These are phyloP conservation scores for Rosa chinensis DNA, from an alignment of 306 rosid species.

Conservation along the genomic window DNA sequence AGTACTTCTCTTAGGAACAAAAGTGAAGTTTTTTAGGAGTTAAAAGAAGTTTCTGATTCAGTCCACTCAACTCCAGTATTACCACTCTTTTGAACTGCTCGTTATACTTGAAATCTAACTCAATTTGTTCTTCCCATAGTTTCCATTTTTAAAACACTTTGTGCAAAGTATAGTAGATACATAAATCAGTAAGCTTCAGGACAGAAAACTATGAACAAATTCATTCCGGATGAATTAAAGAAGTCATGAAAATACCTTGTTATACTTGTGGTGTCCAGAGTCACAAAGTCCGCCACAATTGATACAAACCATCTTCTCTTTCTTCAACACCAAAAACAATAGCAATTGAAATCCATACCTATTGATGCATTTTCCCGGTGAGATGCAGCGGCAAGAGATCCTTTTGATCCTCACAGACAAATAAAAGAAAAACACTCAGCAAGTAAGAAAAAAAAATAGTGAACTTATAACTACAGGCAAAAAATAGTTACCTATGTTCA, in stretches of 20 bases:
- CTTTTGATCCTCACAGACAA: too few species aligned
- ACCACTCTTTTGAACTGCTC: constrained; percentile 43
- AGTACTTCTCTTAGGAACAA: too few species aligned
- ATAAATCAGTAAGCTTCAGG: neutral
- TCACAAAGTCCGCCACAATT: constrained; percentile 53
- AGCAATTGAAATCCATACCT: too few species aligned
- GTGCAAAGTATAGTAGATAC: constrained; percentile 38
- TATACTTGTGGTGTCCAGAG: constrained; percentile 53
- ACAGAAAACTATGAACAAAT: neutral
- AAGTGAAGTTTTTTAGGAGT: too few species aligned
- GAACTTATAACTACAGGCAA: too few species aligned
- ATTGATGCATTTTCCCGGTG: too few species aligned
- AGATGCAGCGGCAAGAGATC: too few species aligned
- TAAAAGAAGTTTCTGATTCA: constrained; percentile 84
- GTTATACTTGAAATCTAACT: constrained; percentile 51
- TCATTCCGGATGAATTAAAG: neutral
- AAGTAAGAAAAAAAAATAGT: too few species aligned
- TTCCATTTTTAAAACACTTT: constrained; percentile 65
- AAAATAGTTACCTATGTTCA: too few species aligned
- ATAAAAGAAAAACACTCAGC: too few species aligned
- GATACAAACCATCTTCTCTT: constrained; percentile 55
- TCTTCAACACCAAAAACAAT: constrained; percentile 52
- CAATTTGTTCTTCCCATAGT: constrained; percentile 66
- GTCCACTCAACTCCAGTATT: constrained; percentile 62
- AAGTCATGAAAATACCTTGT: constrained; percentile 43